Conservation (phyloP, 257 asterid genomes). For the Salvia rosmarinus region DNA sequence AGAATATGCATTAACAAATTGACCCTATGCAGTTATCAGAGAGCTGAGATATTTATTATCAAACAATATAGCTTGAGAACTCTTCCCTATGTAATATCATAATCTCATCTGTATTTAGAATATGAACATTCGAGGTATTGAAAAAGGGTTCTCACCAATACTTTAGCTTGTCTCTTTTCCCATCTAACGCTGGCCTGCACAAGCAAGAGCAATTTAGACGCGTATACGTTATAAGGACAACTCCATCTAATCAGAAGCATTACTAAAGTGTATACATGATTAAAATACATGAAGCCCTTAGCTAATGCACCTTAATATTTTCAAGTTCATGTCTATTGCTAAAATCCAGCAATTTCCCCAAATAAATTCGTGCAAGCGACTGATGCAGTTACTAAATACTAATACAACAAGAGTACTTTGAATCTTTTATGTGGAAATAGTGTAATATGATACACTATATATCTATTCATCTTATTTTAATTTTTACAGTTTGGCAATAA, state of each 20-base stretch:
- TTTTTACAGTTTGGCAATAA: too few species aligned
- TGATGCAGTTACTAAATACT: background rate
- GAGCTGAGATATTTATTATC: background rate
- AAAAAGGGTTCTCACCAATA: conserved; percentile 63
- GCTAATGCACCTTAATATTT: background rate
- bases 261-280: background rate
- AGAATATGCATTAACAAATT: background rate
- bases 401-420: background rate
- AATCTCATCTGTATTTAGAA: conserved; percentile 3
- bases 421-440: too few species aligned
- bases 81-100: conserved; percentile 13
- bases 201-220: conserved; percentile 26
- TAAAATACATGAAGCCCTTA: background rate
- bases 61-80: background rate
- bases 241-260: background rate
- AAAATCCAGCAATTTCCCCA: background rate
- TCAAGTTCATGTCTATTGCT: background rate
- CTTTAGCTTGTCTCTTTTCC: conserved; percentile 87
- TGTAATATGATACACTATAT: too few species aligned
- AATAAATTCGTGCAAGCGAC: too few species aligned
- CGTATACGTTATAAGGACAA: background rate
- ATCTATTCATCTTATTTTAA: too few species aligned
- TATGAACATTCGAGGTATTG: background rate
- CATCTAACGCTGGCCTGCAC: conserved; percentile 82
- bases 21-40: background rate